These are phyloP conservation scores for Emericellopsis atlantica DNA, from an alignment of 2,329 filamentous ascomycete genomes.

Conservation along the genomic window DNA sequence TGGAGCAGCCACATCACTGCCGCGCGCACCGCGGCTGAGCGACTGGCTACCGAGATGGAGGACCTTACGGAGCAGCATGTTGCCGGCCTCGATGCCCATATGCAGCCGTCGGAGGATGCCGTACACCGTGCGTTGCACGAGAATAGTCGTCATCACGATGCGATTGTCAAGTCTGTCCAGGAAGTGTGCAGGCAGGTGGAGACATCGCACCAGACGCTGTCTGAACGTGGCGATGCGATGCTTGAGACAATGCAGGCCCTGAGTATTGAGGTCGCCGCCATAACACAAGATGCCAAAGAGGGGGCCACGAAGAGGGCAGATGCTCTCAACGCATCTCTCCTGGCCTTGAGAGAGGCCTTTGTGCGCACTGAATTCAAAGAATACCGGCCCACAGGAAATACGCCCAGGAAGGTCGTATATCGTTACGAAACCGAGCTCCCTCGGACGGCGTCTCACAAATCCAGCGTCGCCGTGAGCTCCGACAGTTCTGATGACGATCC, in stretches of 20 bases:
- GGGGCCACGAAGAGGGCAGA: conserved; percentile 46
- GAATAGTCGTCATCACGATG: conserved; percentile 65
- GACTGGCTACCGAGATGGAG: conserved; percentile 82
- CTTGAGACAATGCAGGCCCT: conserved; percentile 32
- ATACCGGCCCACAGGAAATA: conserved; percentile 75
- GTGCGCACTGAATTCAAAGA: conserved; percentile 54
- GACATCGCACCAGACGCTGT: conserved; percentile 32
- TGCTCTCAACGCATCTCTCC: conserved; percentile 55
- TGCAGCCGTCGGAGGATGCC: conserved; percentile 83
- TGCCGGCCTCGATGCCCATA: conserved; percentile 74
- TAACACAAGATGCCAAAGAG: too few species aligned
- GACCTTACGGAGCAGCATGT: conserved; percentile 85
- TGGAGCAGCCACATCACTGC: conserved; percentile 72
- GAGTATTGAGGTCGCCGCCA: too few species aligned
- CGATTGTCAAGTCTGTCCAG: conserved; percentile 55
- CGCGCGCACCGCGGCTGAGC: conserved; percentile 72
- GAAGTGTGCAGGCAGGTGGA: conserved; percentile 40
- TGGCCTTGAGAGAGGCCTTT: conserved; percentile 59
- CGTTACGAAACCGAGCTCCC: conserved; percentile 70
- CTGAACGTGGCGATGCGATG: conserved; percentile 39
- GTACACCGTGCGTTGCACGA: conserved; percentile 70
- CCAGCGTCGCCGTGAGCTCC: too few species aligned
- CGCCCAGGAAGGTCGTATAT: conserved; percentile 72
- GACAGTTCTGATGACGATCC: too few species aligned
- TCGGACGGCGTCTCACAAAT: conserved; percentile 35